Conservation (phyloP, 1,284 basidiomycete genomes). For the Ceratobasidium sp. region DNA sequence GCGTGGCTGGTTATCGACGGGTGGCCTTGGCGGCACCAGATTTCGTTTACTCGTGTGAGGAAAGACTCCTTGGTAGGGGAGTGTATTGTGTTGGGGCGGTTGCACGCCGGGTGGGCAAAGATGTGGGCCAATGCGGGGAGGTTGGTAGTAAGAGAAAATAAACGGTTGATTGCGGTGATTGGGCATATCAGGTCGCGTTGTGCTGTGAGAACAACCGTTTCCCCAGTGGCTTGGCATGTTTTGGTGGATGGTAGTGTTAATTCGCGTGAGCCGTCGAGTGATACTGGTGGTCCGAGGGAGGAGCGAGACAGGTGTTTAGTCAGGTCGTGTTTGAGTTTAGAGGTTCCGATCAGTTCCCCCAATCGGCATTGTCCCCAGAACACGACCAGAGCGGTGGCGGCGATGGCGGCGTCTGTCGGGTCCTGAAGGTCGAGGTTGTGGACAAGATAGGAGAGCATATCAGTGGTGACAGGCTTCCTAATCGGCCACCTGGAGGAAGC, state of each 20-base stretch:
- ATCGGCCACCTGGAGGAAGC: constrained; percentile 25
- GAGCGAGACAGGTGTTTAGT: not conserved
- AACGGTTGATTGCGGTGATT: not conserved
- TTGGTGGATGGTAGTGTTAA: constrained; percentile 24
- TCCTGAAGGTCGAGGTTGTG: not conserved
- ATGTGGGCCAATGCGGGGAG: not conserved
- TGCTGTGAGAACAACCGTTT: not conserved
- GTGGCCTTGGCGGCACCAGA: constrained; percentile 40
- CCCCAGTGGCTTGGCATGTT: not conserved
- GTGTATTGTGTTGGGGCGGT: not conserved
- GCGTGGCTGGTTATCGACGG: constrained; percentile 48
- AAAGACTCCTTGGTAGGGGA: constrained; percentile 6
- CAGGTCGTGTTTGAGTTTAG: not conserved
- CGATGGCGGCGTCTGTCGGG: constrained; percentile 23
- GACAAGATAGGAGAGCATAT: not conserved
- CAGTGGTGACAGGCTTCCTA: not conserved
- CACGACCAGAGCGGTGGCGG: constrained; percentile 6
- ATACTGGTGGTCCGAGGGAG: not conserved
- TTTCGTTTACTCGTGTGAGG: constrained; percentile 21
- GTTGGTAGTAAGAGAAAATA: not conserved
- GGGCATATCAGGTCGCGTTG: constrained; percentile 10
- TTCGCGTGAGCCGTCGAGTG: not conserved
- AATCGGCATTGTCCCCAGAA: constrained; percentile 33
- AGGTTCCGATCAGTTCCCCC: constrained; percentile 16
- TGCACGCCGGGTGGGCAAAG: not conserved